phyloP scores from a whole-genome alignment of 2,329 filamentous ascomycete genomes.

The Cordyceps sp. region DNA sequence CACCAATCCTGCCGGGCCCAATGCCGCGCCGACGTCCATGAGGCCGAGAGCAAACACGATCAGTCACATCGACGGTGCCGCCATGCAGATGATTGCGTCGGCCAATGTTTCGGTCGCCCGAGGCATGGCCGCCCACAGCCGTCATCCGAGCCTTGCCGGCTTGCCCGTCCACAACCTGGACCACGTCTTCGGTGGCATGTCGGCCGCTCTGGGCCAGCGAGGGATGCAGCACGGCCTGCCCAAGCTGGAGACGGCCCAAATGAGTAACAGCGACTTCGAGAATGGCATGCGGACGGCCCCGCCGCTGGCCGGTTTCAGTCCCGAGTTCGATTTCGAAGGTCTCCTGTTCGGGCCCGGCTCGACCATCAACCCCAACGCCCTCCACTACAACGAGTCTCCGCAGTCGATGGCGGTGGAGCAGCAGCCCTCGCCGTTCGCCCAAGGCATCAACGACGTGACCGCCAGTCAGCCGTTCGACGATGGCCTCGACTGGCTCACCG shows the following conservation, averaged over 20 bases:
- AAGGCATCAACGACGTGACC: slow-evolving; percentile 40
- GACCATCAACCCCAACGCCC: slow-evolving; percentile 53
- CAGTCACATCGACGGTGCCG: slow-evolving; percentile 69
- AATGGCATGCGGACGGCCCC: slow-evolving; percentile 67
- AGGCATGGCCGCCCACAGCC: slow-evolving; percentile 41
- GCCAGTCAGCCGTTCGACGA: slow-evolving; percentile 51
- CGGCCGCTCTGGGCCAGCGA: slow-evolving; percentile 48
- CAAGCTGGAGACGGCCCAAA: slow-evolving; percentile 65
- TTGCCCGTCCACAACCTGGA: slow-evolving; percentile 41
- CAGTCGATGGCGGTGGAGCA: slow-evolving; percentile 47
- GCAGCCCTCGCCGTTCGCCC: slow-evolving; percentile 42
- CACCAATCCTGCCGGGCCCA: slow-evolving; percentile 24
- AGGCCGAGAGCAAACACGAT: slow-evolving; percentile 91
- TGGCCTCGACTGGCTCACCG: slow-evolving; percentile 65
- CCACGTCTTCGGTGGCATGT: slow-evolving; percentile 59
- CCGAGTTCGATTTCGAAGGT: slow-evolving; percentile 30
- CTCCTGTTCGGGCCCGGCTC: slow-evolving; percentile 51
- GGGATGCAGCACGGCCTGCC: slow-evolving; percentile 52
- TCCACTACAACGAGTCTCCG: slow-evolving; percentile 74
- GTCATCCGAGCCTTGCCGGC: slow-evolving; percentile 59
- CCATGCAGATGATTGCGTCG: slow-evolving; percentile 55
- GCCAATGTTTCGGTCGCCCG: slow-evolving; percentile 35
- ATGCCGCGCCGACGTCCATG: slow-evolving; percentile 40
- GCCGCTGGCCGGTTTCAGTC: slow-evolving; percentile 41
- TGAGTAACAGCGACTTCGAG: slow-evolving; percentile 47